A percentile compares a stretch with the other conserved stretches of the same genome.
Conservation (phyloP, 1,284 basidiomycete species). For the Rhizoctonia solani region DNA sequence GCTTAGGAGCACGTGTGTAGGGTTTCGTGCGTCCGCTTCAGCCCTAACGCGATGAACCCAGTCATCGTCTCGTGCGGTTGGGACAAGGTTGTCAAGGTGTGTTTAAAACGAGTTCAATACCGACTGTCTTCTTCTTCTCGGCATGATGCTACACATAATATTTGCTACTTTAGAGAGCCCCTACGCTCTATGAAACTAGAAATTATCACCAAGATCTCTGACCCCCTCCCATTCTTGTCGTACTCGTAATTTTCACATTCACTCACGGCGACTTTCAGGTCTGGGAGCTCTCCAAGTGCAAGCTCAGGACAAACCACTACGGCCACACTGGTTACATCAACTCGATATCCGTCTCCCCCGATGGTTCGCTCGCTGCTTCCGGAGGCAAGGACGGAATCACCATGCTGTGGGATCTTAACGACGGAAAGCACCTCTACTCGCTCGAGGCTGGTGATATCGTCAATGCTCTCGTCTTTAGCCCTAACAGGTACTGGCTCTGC, state of each 20-base stretch:
- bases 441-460: constrained; percentile 98
- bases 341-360: constrained; percentile 97
- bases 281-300: constrained; percentile 99
- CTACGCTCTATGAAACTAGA: constrained; percentile 68
- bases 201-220: constrained; percentile 79
- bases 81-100: constrained; percentile 99
- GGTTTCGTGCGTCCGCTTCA: constrained; percentile 99
- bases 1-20: constrained; percentile 50
- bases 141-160: constrained; percentile 63
- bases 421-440: constrained; percentile 99
- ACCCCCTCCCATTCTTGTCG: constrained; percentile 42
- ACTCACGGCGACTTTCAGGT: constrained; percentile 66
- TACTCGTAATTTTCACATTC: neutral
- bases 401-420: constrained; percentile 99
- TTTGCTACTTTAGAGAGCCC: constrained; percentile 84
- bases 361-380: constrained; percentile 98
- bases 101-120: constrained; percentile 44
- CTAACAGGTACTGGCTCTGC: constrained; percentile 99
- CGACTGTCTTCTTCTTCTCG: constrained; percentile 41
- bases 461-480: constrained; percentile 99
- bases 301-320: constrained; percentile 99
- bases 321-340: constrained; percentile 99
- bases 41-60: constrained; percentile 96
- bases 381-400: constrained; percentile 99
- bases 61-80: constrained; percentile 99